Conservation (phyloP, 2,329 filamentous ascomycete species). For the Monilinia fructigena region DNA sequence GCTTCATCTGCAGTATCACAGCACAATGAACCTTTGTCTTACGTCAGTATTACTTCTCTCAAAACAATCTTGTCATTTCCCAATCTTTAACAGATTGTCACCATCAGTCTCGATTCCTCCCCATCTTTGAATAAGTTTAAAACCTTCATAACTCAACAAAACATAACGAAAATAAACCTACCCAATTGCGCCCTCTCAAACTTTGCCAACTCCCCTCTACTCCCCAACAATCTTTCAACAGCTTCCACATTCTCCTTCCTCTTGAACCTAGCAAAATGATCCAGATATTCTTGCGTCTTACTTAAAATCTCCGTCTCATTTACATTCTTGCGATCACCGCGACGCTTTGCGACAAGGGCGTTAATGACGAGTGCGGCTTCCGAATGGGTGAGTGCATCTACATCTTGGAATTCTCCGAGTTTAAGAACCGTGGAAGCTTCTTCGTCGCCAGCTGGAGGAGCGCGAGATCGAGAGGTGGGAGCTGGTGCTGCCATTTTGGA, state of each 20-base stretch:
- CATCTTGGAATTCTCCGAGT: constrained; percentile 90
- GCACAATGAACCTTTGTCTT: constrained; percentile 71
- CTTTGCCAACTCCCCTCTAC: constrained; percentile 76
- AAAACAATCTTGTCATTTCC: neutral
- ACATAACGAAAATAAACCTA: constrained; percentile 44
- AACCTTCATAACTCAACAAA: constrained; percentile 3
- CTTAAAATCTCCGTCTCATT: constrained; percentile 82
- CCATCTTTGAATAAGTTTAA: no score
- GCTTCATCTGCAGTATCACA: constrained; percentile 93
- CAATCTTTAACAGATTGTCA: neutral
- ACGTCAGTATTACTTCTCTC: constrained; percentile 7
- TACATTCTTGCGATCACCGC: constrained; percentile 75
- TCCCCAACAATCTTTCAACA: constrained; percentile 82
- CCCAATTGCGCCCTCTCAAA: constrained; percentile 94
- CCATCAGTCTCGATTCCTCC: no score
- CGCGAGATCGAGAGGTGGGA: constrained; percentile 62
- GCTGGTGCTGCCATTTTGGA: constrained; percentile 29
- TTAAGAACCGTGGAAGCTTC: constrained; percentile 79
- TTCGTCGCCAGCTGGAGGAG: constrained; percentile 73
- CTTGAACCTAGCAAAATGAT: constrained; percentile 94
- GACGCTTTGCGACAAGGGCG: constrained; percentile 78
- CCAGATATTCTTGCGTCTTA: constrained; percentile 89
- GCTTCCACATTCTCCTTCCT: constrained; percentile 91
- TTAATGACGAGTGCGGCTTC: constrained; percentile 92
- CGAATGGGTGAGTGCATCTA: constrained; percentile 86